Percentiles rank a stretch among this genome's conserved stretches.
These are phyloP conservation scores for Raffaelea arxii DNA, from an alignment of 2,329 filamentous ascomycete species.

Conservation along the genomic window DNA sequence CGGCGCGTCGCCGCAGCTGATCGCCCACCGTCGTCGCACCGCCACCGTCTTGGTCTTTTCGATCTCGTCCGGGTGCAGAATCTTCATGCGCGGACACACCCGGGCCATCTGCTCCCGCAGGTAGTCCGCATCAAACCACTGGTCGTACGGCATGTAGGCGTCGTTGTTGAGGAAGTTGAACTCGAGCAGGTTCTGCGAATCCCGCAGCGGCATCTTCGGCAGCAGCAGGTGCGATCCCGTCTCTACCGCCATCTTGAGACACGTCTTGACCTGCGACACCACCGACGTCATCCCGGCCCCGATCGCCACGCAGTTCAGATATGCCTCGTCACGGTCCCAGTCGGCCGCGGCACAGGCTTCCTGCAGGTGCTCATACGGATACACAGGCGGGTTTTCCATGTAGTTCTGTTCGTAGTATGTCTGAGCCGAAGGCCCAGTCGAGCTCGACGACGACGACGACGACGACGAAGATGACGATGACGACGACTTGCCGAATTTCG, in stretches of 20 bases:
- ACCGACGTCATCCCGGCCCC: conserved; percentile 22
- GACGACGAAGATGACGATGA: neutral
- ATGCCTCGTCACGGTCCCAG: conserved; percentile 19
- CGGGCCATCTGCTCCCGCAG: conserved; percentile 14
- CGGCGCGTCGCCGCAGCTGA: conserved; percentile 15
- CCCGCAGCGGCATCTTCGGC: conserved; percentile 22
- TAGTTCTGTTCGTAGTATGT: too few relatives aligned
- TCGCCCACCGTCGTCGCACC: conserved; percentile 16
- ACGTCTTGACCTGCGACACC: conserved; percentile 24
- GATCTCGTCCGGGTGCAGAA: conserved; percentile 19
- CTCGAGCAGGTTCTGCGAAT: conserved; percentile 18
- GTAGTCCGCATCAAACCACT: conserved; percentile 24
- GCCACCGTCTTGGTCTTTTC: conserved; percentile 11
- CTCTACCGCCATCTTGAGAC: conserved; percentile 25
- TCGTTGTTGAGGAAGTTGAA: conserved; percentile 22
- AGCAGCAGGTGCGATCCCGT: conserved; percentile 20
- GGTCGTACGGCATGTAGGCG: conserved; percentile 21
- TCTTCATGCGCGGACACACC: conserved; percentile 22
- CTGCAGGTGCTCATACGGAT: conserved; percentile 16
- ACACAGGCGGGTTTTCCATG: too few relatives aligned
- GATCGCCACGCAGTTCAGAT: conserved; percentile 22
- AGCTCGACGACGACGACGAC: conserved; percentile 8
- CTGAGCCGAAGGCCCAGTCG: too few relatives aligned
- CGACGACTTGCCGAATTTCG: neutral
- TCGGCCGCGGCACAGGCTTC: conserved; percentile 16